phyloP scores from a whole-genome alignment of 1,284 basidiomycete genomes.

The Ceratobasidium sp. region DNA sequence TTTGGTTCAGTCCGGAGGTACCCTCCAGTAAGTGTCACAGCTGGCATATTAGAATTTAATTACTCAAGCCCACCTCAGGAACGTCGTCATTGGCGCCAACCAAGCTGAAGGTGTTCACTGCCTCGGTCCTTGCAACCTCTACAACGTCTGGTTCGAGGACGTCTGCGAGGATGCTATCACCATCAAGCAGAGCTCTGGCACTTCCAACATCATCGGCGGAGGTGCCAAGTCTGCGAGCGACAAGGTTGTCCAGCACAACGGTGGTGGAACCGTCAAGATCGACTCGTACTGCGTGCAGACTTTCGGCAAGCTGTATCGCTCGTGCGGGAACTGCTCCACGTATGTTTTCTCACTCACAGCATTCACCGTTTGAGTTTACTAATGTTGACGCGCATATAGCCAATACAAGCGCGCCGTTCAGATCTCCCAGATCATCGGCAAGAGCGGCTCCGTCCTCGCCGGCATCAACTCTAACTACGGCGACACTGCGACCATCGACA shows the following conservation, averaged over 20 bases:
- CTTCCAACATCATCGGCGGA: not conserved
- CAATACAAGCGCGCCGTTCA: not conserved
- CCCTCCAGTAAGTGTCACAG: conserved; percentile 50
- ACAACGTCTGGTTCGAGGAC: conserved; percentile 54
- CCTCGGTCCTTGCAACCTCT: too few species aligned
- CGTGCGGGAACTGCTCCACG: too few species aligned
- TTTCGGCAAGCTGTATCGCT: too few species aligned
- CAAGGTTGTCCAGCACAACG: conserved; percentile 39
- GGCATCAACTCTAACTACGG: too few species aligned
- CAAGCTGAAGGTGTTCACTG: conserved; percentile 51
- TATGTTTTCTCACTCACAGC: conserved; percentile 14
- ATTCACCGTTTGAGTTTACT: not conserved
- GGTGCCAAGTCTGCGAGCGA: conserved; percentile 14
- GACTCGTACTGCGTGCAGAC: not conserved
- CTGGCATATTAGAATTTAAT: not conserved
- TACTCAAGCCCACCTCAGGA: conserved; percentile 49
- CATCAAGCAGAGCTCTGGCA: conserved; percentile 41
- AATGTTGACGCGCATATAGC: not conserved
- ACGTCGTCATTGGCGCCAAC: conserved; percentile 60
- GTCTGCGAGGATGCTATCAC: conserved; percentile 61
- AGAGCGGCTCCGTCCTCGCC: too few species aligned
- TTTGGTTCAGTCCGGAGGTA: conserved; percentile 55
- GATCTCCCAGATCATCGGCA: too few species aligned
- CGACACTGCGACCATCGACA: too few species aligned
- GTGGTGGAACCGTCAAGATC: conserved; percentile 45